Evolutionary conservation across 345 rosid genomes (phyloP).

Genomic region (Populus alba): DNA sequence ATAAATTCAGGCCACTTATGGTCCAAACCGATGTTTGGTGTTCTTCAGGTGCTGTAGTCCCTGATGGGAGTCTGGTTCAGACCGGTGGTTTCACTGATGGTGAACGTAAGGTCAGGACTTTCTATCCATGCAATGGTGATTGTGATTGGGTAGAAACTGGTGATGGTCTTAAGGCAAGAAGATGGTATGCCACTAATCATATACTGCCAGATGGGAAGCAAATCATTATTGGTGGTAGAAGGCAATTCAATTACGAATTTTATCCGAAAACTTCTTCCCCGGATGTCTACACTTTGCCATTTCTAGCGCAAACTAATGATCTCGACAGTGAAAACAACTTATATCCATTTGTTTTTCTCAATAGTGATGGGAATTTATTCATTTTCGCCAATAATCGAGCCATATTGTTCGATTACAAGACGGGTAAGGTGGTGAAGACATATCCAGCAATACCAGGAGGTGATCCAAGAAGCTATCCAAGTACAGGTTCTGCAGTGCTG

Average conservation of each 20-base stretch:
- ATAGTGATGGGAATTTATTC: constrained; percentile 62
- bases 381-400: constrained; percentile 74
- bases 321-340: constrained; percentile 54
- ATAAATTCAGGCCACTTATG: constrained; percentile 51
- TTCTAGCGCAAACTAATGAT: constrained; percentile 59
- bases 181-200: constrained; percentile 81
- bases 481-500: constrained; percentile 76
- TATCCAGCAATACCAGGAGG: constrained; percentile 65
- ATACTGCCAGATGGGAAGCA: constrained; percentile 62
- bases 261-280: constrained; percentile 47
- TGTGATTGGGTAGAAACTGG: constrained; percentile 66
- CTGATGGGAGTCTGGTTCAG: constrained; percentile 60
- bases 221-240: constrained; percentile 64
- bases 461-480: constrained; percentile 75
- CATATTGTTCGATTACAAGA: constrained; percentile 49
- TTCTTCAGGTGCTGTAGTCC: constrained; percentile 63
- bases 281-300: constrained; percentile 38
- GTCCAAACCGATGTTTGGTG: constrained; percentile 79
- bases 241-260: constrained; percentile 66
- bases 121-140: constrained; percentile 45
- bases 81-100: constrained; percentile 53
- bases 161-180: constrained; percentile 40
- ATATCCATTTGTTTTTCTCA: constrained; percentile 69
- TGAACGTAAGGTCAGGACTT: constrained; percentile 43
- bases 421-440: constrained; percentile 47